phyloP scores from a whole-genome alignment of 2,329 filamentous ascomycete genomes.

The Colletotrichum paranaense region DNA sequence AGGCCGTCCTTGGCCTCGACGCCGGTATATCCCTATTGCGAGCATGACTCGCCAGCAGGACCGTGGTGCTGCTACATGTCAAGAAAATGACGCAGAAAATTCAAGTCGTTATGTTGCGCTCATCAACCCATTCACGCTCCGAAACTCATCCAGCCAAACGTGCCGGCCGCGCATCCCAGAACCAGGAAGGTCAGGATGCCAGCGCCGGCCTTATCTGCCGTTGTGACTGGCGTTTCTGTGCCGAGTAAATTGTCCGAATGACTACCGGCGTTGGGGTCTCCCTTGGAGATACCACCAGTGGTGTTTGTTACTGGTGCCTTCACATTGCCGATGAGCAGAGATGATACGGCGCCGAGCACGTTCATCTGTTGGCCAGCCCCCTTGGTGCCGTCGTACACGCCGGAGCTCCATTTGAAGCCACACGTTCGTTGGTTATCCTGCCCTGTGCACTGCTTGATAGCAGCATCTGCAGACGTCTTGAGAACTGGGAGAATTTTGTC shows the following conservation, averaged over 20 bases:
- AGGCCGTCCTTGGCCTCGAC: slow-evolving; percentile 23
- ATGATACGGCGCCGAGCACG: slow-evolving; percentile 65
- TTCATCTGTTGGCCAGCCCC: slow-evolving; percentile 72
- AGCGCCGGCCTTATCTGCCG: slow-evolving; percentile 59
- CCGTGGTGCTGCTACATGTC: slow-evolving; percentile 16
- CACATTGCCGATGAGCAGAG: slow-evolving; percentile 57
- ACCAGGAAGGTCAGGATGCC: slow-evolving; percentile 60
- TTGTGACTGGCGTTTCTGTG: slow-evolving; percentile 49
- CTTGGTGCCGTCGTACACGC: slow-evolving; percentile 62
- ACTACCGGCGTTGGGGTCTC: slow-evolving; percentile 54
- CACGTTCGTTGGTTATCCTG: slow-evolving; percentile 61
- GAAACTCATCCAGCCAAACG: slow-evolving; percentile 62
- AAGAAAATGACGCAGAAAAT: slow-evolving; percentile 15
- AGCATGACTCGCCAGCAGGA: slow-evolving; percentile 23
- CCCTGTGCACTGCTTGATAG: slow-evolving; percentile 65
- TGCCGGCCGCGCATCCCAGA: slow-evolving; percentile 50
- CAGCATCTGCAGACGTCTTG: slow-evolving; percentile 62
- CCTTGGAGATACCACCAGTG: slow-evolving; percentile 63
- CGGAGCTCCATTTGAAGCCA: slow-evolving; percentile 65
- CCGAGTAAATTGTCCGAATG: slow-evolving; percentile 48
- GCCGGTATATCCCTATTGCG: slow-evolving; percentile 30
- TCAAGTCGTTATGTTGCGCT: slow-evolving; percentile 25
- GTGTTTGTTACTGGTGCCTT: slow-evolving; percentile 56
- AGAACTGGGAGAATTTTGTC: slow-evolving; percentile 63
- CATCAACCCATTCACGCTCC: slow-evolving; percentile 43